Percentiles rank a stretch among this genome's conserved stretches.
These are phyloP conservation scores for Zanthoxylum bungeanum DNA, from an alignment of 345 rosid species.

Conservation along the genomic window DNA sequence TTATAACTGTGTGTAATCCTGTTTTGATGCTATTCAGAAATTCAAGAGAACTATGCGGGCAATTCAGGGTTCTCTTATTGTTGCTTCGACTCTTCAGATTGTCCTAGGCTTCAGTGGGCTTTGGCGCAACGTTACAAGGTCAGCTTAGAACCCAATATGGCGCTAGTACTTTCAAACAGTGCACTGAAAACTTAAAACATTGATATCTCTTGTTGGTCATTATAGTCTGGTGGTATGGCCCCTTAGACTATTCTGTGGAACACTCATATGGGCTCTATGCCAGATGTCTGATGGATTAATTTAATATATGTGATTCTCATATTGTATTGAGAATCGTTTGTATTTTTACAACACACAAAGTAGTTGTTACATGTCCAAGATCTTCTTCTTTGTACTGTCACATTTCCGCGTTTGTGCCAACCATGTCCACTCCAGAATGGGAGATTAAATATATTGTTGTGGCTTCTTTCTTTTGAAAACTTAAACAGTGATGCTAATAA, in stretches of 20 bases:
- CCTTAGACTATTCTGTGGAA: neutral
- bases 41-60: no score
- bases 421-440: no score
- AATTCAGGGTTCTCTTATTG: slow-evolving; percentile 92
- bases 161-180: neutral
- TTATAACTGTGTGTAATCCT: slow-evolving; percentile 8
- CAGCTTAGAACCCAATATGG: slow-evolving; percentile 15
- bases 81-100: slow-evolving; percentile 92
- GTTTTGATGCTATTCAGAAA: no score
- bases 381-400: neutral
- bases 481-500: neutral
- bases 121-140: slow-evolving; percentile 94
- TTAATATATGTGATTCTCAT: neutral
- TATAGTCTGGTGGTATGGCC: neutral
- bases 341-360: slow-evolving; percentile 4
- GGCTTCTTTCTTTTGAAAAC: neutral
- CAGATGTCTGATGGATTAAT: neutral
- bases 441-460: neutral
- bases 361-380: neutral
- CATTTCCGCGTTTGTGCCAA: neutral
- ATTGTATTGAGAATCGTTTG: neutral
- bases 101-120: slow-evolving; percentile 97
- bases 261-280: neutral
- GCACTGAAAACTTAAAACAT: neutral
- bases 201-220: neutral